Conservation (phyloP, 768 basidiomycete genomes). For the Russula sp. region DNA sequence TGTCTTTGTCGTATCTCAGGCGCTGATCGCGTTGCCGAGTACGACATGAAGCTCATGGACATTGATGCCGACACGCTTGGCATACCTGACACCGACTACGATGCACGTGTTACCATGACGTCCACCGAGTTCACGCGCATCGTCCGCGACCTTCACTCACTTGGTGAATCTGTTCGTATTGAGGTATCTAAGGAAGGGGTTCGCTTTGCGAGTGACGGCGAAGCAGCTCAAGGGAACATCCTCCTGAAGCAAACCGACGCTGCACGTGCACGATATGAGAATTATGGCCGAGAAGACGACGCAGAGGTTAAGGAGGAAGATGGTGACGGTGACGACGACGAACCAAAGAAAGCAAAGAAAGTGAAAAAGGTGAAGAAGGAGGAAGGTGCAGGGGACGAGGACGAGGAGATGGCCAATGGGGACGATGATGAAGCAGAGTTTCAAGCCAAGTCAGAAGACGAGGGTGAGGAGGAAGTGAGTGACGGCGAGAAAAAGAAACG, state of each 20-base stretch:
- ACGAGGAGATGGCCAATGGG: conserved; percentile 40
- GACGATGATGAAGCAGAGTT: conserved; percentile 43
- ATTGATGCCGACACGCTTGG: conserved; percentile 93
- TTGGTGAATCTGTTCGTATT: conserved; percentile 93
- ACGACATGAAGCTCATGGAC: conserved; percentile 99
- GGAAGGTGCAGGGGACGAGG: conserved; percentile 30
- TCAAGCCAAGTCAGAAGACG: conserved; percentile 29
- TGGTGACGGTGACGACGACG: conserved; percentile 30
- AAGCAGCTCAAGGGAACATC: conserved; percentile 86
- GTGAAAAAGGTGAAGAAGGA: conserved; percentile 49
- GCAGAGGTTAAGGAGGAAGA: conserved; percentile 32
- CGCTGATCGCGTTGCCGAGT: conserved; percentile 90
- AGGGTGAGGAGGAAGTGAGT: conserved; percentile 35
- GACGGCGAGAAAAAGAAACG: conserved; percentile 48
- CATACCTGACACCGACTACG: conserved; percentile 97
- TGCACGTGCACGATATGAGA: conserved; percentile 18
- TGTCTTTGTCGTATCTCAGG: conserved; percentile 37
- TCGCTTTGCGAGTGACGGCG: conserved; percentile 86
- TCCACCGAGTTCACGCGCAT: conserved; percentile 86
- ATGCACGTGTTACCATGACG: conserved; percentile 84
- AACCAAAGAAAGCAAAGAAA: conserved; percentile 32
- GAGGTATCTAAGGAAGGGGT: conserved; percentile 96
- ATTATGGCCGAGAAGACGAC: conserved; percentile 24
- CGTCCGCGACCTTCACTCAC: conserved; percentile 79
- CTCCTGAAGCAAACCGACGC: conserved; percentile 67